Conservation (phyloP, 345 rosid species). For the Moricandia moricandioides region DNA sequence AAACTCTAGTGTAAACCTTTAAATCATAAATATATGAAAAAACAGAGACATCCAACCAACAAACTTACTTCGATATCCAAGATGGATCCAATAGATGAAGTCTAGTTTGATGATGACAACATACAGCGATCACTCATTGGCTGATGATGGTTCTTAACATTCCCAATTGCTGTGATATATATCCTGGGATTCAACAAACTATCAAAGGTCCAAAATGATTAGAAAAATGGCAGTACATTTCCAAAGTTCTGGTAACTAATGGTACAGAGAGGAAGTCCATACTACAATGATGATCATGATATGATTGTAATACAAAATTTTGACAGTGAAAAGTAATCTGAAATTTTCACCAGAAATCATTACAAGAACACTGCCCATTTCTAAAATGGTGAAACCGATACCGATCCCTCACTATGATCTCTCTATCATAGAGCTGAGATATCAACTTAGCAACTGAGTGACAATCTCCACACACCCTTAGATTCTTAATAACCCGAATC, state of each 20-base stretch:
- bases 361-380: constrained; percentile 63
- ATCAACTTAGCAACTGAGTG: constrained; percentile 63
- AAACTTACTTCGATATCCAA: not conserved
- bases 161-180: not conserved
- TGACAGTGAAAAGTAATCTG: not conserved
- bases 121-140: not conserved
- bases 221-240: not conserved
- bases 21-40: not conserved
- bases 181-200: not conserved
- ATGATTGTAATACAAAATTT: constrained; percentile 8
- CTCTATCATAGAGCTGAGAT: constrained; percentile 53
- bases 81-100: not conserved
- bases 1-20: not conserved
- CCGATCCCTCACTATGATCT: constrained; percentile 58
- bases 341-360: constrained; percentile 56
- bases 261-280: not conserved
- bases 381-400: constrained; percentile 69
- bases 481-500: constrained; percentile 62
- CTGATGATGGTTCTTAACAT: not conserved
- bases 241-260: not conserved
- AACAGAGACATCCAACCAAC: not conserved
- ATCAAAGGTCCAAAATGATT: not conserved
- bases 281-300: not conserved
- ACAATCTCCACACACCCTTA: constrained; percentile 68
- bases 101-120: not conserved